Base-by-base conservation (phyloP, 2,329 filamentous ascomycete genomes). In the Trichophyton benhamiae region DNA sequence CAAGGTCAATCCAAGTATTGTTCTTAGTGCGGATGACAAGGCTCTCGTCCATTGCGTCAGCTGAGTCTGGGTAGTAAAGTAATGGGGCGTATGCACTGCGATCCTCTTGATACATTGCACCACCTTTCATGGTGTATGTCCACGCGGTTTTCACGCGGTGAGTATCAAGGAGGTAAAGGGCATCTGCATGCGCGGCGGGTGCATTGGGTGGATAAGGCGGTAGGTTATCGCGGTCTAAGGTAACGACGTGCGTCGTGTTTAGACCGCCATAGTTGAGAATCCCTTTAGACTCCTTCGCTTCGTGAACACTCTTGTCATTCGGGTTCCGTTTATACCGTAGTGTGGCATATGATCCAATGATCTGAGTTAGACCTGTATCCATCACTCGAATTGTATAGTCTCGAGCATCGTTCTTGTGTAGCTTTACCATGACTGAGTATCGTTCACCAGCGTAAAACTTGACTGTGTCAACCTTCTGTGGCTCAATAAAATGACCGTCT, bases 331-430 rank as follows among this genome's bases (percentile, higher is more conserved):
- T 64, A 65, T 79, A 78, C 0, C 72, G 71, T 22, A 86, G 69
- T 2, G 77, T 71, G 0, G 79, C 82, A 49, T 77, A 74, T 0
- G 78, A 81, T 8, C 74, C 73, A 33, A 85, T 73, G 49, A 83
- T 74, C 68, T 86, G 83, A 8, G 78, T 76, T 1, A 76, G 72
- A 46, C 72, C 73, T 8, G 73, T 71, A 22, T 79, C 77, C 27
- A 79, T 76, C 33, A 81, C 72, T 2, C 83, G 80, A 36, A 79
- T 74, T 0, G 71, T 74, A 66, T 78, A 78, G 57, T 73, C 67
- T 8, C 68, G 70, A 3, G 66, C 55, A 60, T 67, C 58, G 52
- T 77, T 71, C 2, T 78, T 71, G 61, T 75, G 74, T 44, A 44
- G 4, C 15, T 20, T 44, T n/a, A 79, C 67, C 58, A 78, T 68